These are phyloP conservation scores for Hortiboletus flavorubellus DNA, from an alignment of 768 basidiomycete genomes.

Conservation along the genomic window DNA sequence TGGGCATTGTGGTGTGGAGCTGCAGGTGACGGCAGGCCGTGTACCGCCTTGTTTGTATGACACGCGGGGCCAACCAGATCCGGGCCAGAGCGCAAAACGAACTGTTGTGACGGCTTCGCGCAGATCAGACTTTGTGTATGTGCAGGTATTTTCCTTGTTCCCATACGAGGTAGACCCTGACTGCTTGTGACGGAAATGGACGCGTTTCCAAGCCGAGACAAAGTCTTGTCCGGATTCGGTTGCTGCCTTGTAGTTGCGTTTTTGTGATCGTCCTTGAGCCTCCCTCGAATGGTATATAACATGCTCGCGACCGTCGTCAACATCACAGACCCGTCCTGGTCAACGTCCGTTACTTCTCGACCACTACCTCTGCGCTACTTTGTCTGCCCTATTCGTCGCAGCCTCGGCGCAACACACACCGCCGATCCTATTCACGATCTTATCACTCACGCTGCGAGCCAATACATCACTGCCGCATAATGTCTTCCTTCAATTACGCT, in stretches of 20 bases:
- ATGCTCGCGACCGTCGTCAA: constrained; percentile 7
- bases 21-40: neutral
- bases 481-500: constrained; percentile 45
- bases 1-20: constrained; percentile 35
- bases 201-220: constrained; percentile 20
- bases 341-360: constrained; percentile 5
- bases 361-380: constrained; percentile 7
- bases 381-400: constrained; percentile 7
- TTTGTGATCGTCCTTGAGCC: neutral
- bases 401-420: neutral
- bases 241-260: constrained; percentile 27
- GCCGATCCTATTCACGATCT: neutral
- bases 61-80: neutral
- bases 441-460: neutral
- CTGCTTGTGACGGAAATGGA: neutral
- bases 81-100: neutral
- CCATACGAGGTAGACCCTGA: constrained; percentile 2
- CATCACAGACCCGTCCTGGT: constrained; percentile 5
- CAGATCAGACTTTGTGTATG: too few species aligned
- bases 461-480: constrained; percentile 14
- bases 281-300: constrained; percentile 24
- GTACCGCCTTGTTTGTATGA: neutral
- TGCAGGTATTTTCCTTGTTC: constrained; percentile 12
- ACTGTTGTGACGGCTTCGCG: neutral
- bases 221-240: constrained; percentile 16